Evolutionary conservation across 257 asterid species (phyloP).

Genomic region (Scutellaria galericulata): DNA sequence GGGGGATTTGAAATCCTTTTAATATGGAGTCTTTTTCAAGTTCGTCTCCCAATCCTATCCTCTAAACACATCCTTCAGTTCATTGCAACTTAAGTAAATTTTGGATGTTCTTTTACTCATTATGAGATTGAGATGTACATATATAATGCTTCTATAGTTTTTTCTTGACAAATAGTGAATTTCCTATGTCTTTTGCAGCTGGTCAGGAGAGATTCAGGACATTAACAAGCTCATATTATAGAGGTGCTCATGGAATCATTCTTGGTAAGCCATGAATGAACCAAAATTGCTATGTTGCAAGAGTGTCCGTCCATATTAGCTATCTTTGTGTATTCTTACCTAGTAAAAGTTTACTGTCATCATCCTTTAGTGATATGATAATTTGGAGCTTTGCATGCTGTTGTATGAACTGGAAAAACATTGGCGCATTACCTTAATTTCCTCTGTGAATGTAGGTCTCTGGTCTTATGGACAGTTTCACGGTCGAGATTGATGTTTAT

Average conservation of each 20-base stretch:
- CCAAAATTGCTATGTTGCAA: constrained; percentile 14
- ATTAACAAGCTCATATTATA: constrained; percentile 58
- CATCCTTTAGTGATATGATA: constrained; percentile 1
- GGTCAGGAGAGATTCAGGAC: constrained; percentile 96
- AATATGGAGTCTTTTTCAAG: too few species aligned
- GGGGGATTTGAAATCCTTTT: not conserved
- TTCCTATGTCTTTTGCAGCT: constrained; percentile 56
- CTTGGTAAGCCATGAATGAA: constrained; percentile 62
- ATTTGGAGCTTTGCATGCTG: constrained; percentile 2
- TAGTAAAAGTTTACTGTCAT: constrained; percentile 9
- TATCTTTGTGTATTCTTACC: constrained; percentile 13
- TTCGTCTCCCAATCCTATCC: not conserved
- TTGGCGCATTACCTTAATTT: not conserved
- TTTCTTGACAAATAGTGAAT: constrained; percentile 14
- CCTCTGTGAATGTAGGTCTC: not conserved
- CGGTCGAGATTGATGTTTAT: not conserved
- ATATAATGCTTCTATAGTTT: not conserved
- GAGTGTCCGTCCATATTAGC: not conserved
- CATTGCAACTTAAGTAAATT: not conserved
- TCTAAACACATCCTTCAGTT: not conserved
- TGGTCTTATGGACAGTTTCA: not conserved
- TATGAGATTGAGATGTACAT: constrained; percentile 10
- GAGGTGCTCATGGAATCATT: constrained; percentile 67
- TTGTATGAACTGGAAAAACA: not conserved
- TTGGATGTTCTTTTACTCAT: constrained; percentile 13